phyloP scores from a whole-genome alignment of 1,284 basidiomycete genomes.

The Papiliotrema terrestris region DNA sequence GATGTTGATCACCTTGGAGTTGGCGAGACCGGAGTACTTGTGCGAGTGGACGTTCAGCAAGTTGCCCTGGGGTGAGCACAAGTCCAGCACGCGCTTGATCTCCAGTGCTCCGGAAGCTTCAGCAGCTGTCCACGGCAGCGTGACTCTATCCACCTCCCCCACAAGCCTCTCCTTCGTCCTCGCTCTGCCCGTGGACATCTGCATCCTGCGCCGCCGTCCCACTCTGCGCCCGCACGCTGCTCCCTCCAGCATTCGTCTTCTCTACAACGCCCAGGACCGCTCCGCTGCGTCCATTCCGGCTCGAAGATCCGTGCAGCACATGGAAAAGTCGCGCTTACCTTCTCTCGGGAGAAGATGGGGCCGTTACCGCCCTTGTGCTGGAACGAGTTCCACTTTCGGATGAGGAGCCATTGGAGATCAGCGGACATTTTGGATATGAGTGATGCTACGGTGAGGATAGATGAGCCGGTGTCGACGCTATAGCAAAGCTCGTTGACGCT shows the following conservation, averaged over 20 bases:
- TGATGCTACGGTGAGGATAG: not conserved
- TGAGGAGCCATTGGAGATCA: slow-evolving; percentile 86
- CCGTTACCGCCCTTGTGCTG: slow-evolving; percentile 74
- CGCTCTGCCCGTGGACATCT: not conserved
- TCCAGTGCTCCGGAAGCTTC: too few species aligned
- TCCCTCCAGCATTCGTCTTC: too few species aligned
- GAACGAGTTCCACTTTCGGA: slow-evolving; percentile 84
- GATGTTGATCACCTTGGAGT: slow-evolving; percentile 74
- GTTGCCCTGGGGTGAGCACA: slow-evolving; percentile 61
- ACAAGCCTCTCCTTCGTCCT: not conserved
- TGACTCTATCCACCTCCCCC: too few species aligned
- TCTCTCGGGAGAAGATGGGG: slow-evolving; percentile 76
- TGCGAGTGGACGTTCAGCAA: slow-evolving; percentile 78
- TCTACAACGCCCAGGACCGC: too few species aligned
- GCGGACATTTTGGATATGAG: slow-evolving; percentile 36
- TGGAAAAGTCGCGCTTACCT: slow-evolving; percentile 55
- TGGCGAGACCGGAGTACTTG: slow-evolving; percentile 84
- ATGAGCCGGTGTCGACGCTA: too few species aligned
- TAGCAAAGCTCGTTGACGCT: too few species aligned
- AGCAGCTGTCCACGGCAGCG: too few species aligned
- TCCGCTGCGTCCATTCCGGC: not conserved
- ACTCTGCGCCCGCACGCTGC: too few species aligned
- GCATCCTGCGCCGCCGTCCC: not conserved
- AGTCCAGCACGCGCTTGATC: too few species aligned
- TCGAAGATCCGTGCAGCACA: not conserved